Conservation (phyloP, 805 yeast species). For the Cyberlindnera xylosilytica region DNA sequence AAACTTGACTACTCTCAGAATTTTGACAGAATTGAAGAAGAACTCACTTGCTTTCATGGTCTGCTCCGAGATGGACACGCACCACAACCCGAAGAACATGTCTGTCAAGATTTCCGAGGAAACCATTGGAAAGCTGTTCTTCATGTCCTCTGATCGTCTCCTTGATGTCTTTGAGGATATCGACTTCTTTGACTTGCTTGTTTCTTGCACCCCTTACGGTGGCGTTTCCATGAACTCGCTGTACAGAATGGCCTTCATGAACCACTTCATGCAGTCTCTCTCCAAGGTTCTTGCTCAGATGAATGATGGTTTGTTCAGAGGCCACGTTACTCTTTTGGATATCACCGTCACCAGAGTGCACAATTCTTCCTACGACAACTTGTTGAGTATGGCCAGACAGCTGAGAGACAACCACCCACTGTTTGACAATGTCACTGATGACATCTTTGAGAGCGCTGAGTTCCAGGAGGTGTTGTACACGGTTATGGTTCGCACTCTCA, state of each 20-base stretch:
- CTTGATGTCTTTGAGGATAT: conserved; percentile 35
- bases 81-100: not conserved
- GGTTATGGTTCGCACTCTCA: conserved; percentile 50
- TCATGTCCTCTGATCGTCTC: conserved; percentile 33
- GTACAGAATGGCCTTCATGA: conserved; percentile 45
- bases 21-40: conserved; percentile 36
- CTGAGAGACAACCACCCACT: conserved; percentile 28
- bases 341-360: conserved; percentile 28
- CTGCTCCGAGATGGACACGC: not conserved
- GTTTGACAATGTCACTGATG: conserved; percentile 29
- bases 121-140: conserved; percentile 31
- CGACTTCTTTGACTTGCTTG: conserved; percentile 54
- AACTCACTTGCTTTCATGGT: conserved; percentile 10
- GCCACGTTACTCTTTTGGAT: conserved; percentile 32
- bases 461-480: conserved; percentile 45
- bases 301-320: conserved; percentile 28
- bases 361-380: conserved; percentile 6
- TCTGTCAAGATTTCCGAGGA: conserved; percentile 22
- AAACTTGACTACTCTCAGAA: conserved; percentile 54
- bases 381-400: conserved; percentile 13
- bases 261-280: conserved; percentile 48
- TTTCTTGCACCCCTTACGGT: conserved; percentile 47
- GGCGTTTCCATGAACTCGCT: conserved; percentile 45
- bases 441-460: conserved; percentile 18
- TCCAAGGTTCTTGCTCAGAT: conserved; percentile 23